phyloP scores from a whole-genome alignment of 1,139 yeast species.

The Blastobotrys elegans region DNA sequence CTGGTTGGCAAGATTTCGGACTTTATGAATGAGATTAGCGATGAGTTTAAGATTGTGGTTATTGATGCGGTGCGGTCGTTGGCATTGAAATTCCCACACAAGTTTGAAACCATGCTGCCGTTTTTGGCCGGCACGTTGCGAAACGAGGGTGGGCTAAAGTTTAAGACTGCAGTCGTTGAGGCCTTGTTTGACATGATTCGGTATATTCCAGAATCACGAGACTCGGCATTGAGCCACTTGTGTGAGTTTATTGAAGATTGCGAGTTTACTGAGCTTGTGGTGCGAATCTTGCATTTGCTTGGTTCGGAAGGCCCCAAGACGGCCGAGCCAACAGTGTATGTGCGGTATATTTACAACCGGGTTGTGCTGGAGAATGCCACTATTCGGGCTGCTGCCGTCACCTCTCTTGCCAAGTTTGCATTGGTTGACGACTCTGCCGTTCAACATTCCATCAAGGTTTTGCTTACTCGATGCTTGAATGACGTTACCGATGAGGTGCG shows the following conservation, averaged over 20 bases:
- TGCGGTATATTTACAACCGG: conserved; percentile 94
- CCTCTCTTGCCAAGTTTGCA: conserved; percentile 88
- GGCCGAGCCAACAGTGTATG: conserved; percentile 80
- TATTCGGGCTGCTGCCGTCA: conserved; percentile 92
- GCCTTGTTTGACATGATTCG: conserved; percentile 88
- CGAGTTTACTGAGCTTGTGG: conserved; percentile 89
- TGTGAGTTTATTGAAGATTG: conserved; percentile 99
- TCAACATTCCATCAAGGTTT: conserved; percentile 62
- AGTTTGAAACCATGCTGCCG: conserved; percentile 74
- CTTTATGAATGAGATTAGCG: conserved; percentile 89
- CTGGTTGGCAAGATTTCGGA: conserved; percentile 82
- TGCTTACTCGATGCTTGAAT: conserved; percentile 75
- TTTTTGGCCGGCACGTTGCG: conserved; percentile 82
- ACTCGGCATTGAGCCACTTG: conserved; percentile 75
- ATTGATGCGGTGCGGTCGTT: conserved; percentile 91
- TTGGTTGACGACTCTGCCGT: conserved; percentile 67
- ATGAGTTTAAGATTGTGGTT: conserved; percentile 90
- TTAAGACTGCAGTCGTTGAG: conserved; percentile 84
- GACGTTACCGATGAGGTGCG: conserved; percentile 97
- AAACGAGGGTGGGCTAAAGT: conserved; percentile 80
- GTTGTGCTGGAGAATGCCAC: conserved; percentile 93
- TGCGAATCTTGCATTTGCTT: conserved; percentile 80
- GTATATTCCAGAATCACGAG: conserved; percentile 83
- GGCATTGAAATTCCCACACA: conserved; percentile 89
- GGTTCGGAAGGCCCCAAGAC: conserved; percentile 95